Conservation (phyloP, 192 early-diverging fungal species). For the Coemansia sp. region DNA sequence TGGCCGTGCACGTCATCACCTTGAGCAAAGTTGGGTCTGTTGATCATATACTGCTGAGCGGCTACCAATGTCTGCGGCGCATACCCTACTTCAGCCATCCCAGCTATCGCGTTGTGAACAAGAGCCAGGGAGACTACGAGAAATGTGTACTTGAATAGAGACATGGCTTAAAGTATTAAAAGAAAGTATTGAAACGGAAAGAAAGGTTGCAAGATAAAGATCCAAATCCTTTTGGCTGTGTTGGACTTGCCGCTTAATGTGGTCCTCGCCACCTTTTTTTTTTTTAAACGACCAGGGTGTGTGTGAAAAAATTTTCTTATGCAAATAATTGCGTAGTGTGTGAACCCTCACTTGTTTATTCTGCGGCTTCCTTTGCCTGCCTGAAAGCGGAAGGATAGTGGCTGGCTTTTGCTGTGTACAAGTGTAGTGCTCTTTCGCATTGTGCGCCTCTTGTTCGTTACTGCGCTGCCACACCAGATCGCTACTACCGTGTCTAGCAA, state of each 20-base stretch:
- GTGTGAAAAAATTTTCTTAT: neutral
- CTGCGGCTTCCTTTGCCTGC: neutral
- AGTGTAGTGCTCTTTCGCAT: neutral
- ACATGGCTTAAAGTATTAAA: neutral
- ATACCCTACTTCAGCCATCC: constrained; percentile 37
- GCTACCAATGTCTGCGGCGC: constrained; percentile 35
- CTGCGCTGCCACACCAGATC: neutral
- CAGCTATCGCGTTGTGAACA: neutral
- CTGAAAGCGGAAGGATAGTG: neutral
- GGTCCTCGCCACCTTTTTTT: neutral
- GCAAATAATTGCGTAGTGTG: neutral
- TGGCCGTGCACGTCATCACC: neutral
- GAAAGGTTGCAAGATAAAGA: neutral
- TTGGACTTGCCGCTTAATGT: neutral
- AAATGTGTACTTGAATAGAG: neutral
- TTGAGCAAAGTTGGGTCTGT: constrained; percentile 10
- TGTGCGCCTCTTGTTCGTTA: neutral
- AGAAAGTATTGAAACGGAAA: neutral
- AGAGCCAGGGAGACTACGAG: neutral
- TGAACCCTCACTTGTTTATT: neutral
- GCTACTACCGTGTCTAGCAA: neutral
- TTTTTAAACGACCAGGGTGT: neutral
- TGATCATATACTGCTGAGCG: constrained; percentile 33
- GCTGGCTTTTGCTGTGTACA: neutral
- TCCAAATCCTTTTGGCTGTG: neutral